Conservation (phyloP, 345 rosid species). For the Salix udensis region DNA sequence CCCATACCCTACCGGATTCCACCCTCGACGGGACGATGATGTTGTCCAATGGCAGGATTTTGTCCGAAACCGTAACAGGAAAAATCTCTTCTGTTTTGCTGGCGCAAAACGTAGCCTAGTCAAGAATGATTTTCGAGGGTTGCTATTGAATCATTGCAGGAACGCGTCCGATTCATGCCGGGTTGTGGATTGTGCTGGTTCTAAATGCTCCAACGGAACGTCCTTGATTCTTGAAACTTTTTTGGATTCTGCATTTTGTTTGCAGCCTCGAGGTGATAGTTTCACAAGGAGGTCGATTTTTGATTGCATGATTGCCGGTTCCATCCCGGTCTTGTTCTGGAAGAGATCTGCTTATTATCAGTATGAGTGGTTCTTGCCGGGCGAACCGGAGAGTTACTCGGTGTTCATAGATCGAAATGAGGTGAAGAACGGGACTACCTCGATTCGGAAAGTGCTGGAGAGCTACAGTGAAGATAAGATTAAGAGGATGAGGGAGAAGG, state of each 20-base stretch:
- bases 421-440: constrained; percentile 63
- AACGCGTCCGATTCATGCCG: constrained; percentile 49
- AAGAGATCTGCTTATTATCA: constrained; percentile 74
- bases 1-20: constrained; percentile 98
- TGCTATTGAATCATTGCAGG: constrained; percentile 59
- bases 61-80: constrained; percentile 53
- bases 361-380: constrained; percentile 92
- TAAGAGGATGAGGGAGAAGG: constrained; percentile 66
- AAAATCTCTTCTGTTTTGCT: constrained; percentile 77
- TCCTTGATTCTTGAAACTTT: constrained; percentile 71
- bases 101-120: constrained; percentile 67
- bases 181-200: constrained; percentile 56
- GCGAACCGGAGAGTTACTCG: constrained; percentile 60
- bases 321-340: constrained; percentile 97
- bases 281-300: constrained; percentile 90
- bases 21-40: constrained; percentile 73
- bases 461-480: constrained; percentile 59
- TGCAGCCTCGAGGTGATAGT: constrained; percentile 95
- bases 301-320: constrained; percentile 94
- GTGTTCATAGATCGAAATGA: constrained; percentile 72
- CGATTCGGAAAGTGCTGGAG: constrained; percentile 56
- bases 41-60: constrained; percentile 71
- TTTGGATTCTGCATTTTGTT: constrained; percentile 70
- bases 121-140: constrained; percentile 71
- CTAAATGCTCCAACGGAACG: constrained; percentile 69